These are phyloP conservation scores for Aspergillus egyptiacus DNA, from an alignment of 495 filamentous ascomycete species.

Conservation along the genomic window DNA sequence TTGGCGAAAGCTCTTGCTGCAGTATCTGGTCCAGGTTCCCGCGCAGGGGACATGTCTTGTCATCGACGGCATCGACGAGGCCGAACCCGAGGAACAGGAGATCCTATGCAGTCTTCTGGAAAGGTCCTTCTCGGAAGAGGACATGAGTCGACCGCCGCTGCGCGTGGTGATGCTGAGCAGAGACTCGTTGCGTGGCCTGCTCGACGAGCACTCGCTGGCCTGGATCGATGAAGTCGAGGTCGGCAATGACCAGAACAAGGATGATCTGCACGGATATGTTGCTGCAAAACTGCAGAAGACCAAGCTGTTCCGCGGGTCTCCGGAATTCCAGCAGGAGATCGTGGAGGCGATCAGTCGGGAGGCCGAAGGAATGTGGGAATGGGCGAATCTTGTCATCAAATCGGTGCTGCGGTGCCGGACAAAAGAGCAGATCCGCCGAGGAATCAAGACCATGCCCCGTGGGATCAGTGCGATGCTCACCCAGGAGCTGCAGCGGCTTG, in stretches of 20 bases:
- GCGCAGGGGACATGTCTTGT: background rate
- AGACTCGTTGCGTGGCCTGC: slow-evolving; percentile 7
- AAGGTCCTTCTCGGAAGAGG: background rate
- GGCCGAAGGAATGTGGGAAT: slow-evolving; percentile 21
- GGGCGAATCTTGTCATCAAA: slow-evolving; percentile 20
- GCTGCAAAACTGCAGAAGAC: slow-evolving; percentile 7
- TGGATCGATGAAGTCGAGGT: slow-evolving; percentile 10
- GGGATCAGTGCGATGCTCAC: slow-evolving; percentile 16
- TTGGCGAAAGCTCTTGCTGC: slow-evolving; percentile 2
- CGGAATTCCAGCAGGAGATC: slow-evolving; percentile 7
- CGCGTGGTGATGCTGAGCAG: slow-evolving; percentile 17
- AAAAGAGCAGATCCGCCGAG: slow-evolving; percentile 15
- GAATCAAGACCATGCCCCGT: slow-evolving; percentile 8
- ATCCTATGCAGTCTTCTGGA: background rate
- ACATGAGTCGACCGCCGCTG: background rate
- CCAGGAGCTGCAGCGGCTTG: slow-evolving; percentile 14
- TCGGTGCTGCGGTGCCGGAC: slow-evolving; percentile 10
- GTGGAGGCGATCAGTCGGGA: slow-evolving; percentile 1
- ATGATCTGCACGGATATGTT: slow-evolving; percentile 12
- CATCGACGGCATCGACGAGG: slow-evolving; percentile 2
- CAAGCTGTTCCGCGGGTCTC: slow-evolving; percentile 4
- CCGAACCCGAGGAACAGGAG: background rate
- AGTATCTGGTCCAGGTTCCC: background rate
- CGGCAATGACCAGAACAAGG: slow-evolving; percentile 9
- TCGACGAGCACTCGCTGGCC: slow-evolving; percentile 11